Percentiles rank a stretch among this genome's conserved stretches.
Conservation (phyloP, 2,329 filamentous ascomycete species). For the Thelonectria olida region DNA sequence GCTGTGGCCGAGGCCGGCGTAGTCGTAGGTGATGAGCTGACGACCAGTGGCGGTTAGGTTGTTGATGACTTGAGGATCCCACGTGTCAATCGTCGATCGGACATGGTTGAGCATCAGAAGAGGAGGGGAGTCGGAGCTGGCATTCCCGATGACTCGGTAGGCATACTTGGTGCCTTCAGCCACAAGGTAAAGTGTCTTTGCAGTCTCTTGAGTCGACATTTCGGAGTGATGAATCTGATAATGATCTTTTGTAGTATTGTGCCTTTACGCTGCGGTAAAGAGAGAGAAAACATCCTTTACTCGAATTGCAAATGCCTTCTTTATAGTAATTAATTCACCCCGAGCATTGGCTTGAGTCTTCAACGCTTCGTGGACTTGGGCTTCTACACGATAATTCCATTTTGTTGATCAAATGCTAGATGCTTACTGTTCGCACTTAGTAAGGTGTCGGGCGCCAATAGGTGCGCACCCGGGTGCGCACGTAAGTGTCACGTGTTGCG, state of each 20-base stretch:
- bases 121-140: not conserved
- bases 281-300: too few relatives aligned
- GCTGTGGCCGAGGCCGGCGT: not conserved
- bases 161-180: slow-evolving; percentile 7
- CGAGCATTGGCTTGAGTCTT: too few relatives aligned
- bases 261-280: not conserved
- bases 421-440: too few relatives aligned
- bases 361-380: too few relatives aligned
- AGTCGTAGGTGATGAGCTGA: not conserved
- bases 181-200: not conserved
- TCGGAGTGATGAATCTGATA: not conserved
- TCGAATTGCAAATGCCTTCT: too few relatives aligned
- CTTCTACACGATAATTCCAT: too few relatives aligned
- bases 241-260: not conserved
- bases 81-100: slow-evolving; percentile 6
- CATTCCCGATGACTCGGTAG: not conserved
- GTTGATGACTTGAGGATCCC: slow-evolving; percentile 5
- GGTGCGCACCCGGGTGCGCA: too few relatives aligned
- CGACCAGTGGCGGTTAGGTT: not conserved
- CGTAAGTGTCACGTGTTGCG: too few relatives aligned
- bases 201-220: not conserved
- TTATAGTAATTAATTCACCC: too few relatives aligned
- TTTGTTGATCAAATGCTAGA: too few relatives aligned
- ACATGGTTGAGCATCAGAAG: slow-evolving; percentile 12
- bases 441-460: too few relatives aligned